A percentile compares a stretch with the other conserved stretches of the same genome.
phyloP scores from a whole-genome alignment of 169 alveolate species.

The Eimeria praecox region DNA sequence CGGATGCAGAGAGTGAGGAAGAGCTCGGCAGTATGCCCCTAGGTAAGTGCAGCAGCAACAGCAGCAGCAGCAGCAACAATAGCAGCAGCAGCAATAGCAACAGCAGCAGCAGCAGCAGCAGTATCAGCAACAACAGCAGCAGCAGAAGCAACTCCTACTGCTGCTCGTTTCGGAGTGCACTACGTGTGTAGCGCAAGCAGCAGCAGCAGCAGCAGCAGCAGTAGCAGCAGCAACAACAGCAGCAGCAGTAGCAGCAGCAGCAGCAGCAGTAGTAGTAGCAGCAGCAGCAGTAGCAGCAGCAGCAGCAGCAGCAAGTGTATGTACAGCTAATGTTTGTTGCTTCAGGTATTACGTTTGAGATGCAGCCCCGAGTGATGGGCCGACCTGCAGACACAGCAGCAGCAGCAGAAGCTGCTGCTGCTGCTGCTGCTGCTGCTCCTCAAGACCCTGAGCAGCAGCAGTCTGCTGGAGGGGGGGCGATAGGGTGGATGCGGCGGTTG shows the following conservation, averaged over 20 bases:
- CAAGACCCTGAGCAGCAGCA: neutral
- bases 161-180: neutral
- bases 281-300: neutral
- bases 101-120: neutral
- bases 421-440: neutral
- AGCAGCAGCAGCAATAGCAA: conserved; percentile 3
- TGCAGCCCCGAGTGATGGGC: conserved; percentile 44
- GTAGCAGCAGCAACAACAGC: neutral
- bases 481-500: conserved; percentile 50
- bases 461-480: neutral
- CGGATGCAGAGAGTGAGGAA: conserved; percentile 6
- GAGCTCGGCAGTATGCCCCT: neutral
- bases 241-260: neutral
- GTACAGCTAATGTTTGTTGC: neutral
- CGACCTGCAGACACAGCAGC: conserved; percentile 36
- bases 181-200: no score
- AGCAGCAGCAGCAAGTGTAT: neutral
- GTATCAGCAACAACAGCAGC: neutral
- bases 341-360: conserved; percentile 29
- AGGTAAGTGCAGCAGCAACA: conserved; percentile 26
- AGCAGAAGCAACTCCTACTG: neutral
- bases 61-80: conserved; percentile 36
- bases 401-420: neutral
- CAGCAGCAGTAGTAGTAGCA: neutral
- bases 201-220: neutral